These are phyloP conservation scores for Miscanthus lutarioriparius DNA, from an alignment of 176 grass and related monocot species.

Conservation along the genomic window DNA sequence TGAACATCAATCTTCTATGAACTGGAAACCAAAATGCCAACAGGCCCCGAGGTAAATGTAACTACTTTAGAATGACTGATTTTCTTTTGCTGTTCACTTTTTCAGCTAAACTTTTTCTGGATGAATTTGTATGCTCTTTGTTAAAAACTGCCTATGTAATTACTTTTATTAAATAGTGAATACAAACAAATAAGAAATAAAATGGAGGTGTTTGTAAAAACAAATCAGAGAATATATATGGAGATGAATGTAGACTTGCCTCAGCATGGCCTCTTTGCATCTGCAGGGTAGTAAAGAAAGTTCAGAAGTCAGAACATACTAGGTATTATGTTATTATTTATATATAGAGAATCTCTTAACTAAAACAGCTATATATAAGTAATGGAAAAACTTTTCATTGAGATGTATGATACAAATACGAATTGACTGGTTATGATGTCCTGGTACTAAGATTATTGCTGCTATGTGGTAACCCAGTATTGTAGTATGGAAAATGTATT, in stretches of 20 bases:
- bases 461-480: not conserved
- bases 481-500: not conserved
- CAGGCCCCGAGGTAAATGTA: not conserved
- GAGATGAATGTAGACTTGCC: slow-evolving; percentile 57
- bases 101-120: not conserved
- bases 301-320: slow-evolving; percentile 33
- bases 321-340: slow-evolving; percentile 3
- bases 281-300: slow-evolving; percentile 54
- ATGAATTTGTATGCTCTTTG: not conserved
- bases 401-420: not conserved
- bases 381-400: not conserved
- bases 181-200: slow-evolving; percentile 23
- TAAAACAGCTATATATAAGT: not conserved
- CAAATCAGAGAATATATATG: slow-evolving; percentile 20
- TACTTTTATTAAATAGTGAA: not conserved
- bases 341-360: slow-evolving; percentile 19
- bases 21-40: not conserved
- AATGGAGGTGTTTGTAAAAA: slow-evolving; percentile 2
- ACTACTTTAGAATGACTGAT: not conserved
- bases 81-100: not conserved
- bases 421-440: not conserved
- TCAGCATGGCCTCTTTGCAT: slow-evolving; percentile 86
- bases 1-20: not conserved
- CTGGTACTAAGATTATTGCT: not conserved
- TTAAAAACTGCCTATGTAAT: not conserved